Conservation (phyloP, 768 basidiomycete genomes). For the Chlorophyllum brunneum region DNA sequence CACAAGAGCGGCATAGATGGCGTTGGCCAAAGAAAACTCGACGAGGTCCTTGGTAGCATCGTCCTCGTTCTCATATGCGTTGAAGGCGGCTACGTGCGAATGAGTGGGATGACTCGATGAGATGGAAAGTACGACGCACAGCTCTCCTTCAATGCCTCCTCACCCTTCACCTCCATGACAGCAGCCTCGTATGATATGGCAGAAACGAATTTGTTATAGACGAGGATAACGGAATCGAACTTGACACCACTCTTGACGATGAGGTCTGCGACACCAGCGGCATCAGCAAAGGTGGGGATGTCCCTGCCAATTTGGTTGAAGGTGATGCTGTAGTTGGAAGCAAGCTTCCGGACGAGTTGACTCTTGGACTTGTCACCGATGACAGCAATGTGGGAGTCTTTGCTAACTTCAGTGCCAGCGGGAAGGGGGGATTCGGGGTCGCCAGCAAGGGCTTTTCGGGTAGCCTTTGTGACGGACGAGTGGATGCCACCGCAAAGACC, state of each 20-base stretch:
- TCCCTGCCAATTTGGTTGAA: constrained; percentile 99
- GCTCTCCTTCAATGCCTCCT: constrained; percentile 76
- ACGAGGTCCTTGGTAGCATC: constrained; percentile 90
- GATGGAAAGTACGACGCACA: constrained; percentile 41
- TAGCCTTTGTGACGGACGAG: constrained; percentile 91
- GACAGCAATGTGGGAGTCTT: constrained; percentile 73
- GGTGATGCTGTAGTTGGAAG: constrained; percentile 69
- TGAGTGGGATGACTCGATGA: not conserved
- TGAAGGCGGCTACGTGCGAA: constrained; percentile 70
- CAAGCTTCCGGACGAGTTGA: constrained; percentile 70
- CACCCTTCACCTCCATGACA: constrained; percentile 74
- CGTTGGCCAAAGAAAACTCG: constrained; percentile 96
- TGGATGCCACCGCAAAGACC: constrained; percentile 99
- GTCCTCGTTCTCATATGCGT: constrained; percentile 96
- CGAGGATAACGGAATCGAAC: constrained; percentile 79
- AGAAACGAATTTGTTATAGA: constrained; percentile 85
- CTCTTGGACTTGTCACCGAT: constrained; percentile 97
- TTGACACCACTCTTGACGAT: constrained; percentile 81
- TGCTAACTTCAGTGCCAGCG: constrained; percentile 43
- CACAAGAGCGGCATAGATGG: constrained; percentile 89
- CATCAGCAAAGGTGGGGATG: constrained; percentile 96
- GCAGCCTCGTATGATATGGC: constrained; percentile 88
- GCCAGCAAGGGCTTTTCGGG: constrained; percentile 66
- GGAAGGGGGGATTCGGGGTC: constrained; percentile 47
- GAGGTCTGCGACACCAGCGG: constrained; percentile 89